Base-by-base conservation (phyloP, 352 stramenopile genomes). In the Globisporangium nodosum region DNA sequence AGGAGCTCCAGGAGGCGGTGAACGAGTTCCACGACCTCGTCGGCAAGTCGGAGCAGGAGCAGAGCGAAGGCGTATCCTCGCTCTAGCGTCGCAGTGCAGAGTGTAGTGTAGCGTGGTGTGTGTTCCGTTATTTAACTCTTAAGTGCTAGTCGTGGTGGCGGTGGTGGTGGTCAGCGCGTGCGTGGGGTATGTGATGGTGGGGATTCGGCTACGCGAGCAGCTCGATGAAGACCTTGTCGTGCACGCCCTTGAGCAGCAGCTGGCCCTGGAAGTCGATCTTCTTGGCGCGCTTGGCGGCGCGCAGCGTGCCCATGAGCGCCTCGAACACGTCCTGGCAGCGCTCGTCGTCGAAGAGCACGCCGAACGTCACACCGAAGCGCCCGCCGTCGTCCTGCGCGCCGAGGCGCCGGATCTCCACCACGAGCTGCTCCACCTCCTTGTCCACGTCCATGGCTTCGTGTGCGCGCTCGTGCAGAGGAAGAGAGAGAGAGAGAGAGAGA, bases 251-350 rank as follows among this genome's bases (percentile, higher is more conserved):
- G 61, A 95, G 70, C 52, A 95, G 69, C 47, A 95, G 63, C 61
- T 93, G 83, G 21, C 85, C 85, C 45, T 85, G 57, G 71, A 87
- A 95, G 48, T 85, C 71, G 61, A 95, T 89, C 52, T 90, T 73
- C 62, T 85, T 85, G 53, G 76, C 61, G 37, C 78, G 79, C 62
- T 90, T 90, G 52, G 85, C 85, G 42, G 79, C 77, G 56, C 85
- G 85, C 24, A 95, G 74, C 58, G 85, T 95, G 58, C 85, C 85
- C 63, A 95, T 87, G 50, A 95, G 69, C 21, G 85, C 84, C 61
- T 94, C 78, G 24, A 87, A 89, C 27, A 88, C 65, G 49, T 95
- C 74, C 53, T 88, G 75, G 46, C 86, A 87, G 51, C 82, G 70
- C 61, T 92, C 81, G 65, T 95, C 85, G 59, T 90, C 81, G 64